Percentiles rank a stretch among this genome's conserved stretches.
Evolutionary conservation across 164 flowering plant species (phyloP).

Genomic region (Echeveria elegans): DNA sequence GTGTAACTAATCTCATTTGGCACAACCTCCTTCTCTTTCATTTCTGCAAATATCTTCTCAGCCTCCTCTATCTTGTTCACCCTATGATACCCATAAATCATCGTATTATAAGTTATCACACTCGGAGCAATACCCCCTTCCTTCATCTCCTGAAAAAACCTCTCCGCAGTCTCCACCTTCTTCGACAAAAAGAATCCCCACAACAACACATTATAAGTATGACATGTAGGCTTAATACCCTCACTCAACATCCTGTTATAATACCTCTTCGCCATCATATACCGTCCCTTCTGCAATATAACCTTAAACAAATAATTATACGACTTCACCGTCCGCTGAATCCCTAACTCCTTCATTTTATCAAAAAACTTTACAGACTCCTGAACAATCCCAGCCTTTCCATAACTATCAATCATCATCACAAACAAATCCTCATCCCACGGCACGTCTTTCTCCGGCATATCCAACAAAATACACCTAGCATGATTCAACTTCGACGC

Average conservation of each 20-base stretch:
- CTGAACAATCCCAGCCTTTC: conserved; percentile 84
- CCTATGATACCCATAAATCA: conserved; percentile 68
- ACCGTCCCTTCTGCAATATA: conserved; percentile 67
- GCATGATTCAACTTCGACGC: conserved; percentile 77
- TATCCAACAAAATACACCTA: conserved; percentile 73
- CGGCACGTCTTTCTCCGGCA: conserved; percentile 70
- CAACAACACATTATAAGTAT: conserved; percentile 68
- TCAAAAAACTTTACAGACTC: conserved; percentile 75
- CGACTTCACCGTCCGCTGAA: conserved; percentile 44
- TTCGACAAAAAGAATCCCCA: conserved; percentile 80
- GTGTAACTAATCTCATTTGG: conserved; percentile 79
- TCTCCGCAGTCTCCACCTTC: conserved; percentile 54
- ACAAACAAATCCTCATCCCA: conserved; percentile 88
- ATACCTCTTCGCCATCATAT: conserved; percentile 81
- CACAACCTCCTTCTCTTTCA: conserved; percentile 53
- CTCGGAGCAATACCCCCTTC: conserved; percentile 49
- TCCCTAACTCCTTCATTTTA: conserved; percentile 74
- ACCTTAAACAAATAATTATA: conserved; percentile 75
- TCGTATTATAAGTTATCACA: conserved; percentile 64
- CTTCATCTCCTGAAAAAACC: conserved; percentile 86
- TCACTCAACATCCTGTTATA: conserved; percentile 75
- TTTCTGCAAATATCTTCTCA: conserved; percentile 62
- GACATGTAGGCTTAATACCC: conserved; percentile 64
- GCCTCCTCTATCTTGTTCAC: conserved; percentile 66
- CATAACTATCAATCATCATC: conserved; percentile 65